Conservation (phyloP, 768 basidiomycete species). For the Tephrocybe sp. region DNA sequence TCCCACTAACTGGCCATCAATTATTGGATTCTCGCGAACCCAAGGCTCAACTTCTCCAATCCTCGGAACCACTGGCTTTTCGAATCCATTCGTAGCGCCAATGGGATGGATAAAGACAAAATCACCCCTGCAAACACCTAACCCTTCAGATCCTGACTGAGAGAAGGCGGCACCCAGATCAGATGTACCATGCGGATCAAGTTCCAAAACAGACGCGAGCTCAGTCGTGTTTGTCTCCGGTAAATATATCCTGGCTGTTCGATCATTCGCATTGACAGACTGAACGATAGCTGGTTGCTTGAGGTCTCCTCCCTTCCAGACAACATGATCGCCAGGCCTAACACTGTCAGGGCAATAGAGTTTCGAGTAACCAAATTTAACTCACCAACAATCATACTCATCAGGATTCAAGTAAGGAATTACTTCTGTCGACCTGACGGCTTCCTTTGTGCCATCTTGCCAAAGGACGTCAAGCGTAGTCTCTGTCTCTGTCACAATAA, state of each 20-base stretch:
- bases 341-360: conserved; percentile 3
- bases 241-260: conserved; percentile 67
- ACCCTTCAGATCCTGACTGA: conserved; percentile 47
- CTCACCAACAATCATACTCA: conserved; percentile 89
- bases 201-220: conserved; percentile 78
- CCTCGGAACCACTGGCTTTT: conserved; percentile 68
- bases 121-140: conserved; percentile 83
- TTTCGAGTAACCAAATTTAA: conserved; percentile 2
- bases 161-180: conserved; percentile 44
- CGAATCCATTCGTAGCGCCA: conserved; percentile 70
- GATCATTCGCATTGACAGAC: conserved; percentile 65
- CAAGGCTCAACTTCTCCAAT: conserved; percentile 85
- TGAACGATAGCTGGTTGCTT: conserved; percentile 73
- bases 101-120: conserved; percentile 76
- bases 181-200: conserved; percentile 78
- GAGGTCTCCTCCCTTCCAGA: conserved; percentile 76
- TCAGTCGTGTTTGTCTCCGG: conserved; percentile 53
- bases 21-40: conserved; percentile 60
- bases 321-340: conserved; percentile 90
- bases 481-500: conserved; percentile 66
- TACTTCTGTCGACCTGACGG: conserved; percentile 55
- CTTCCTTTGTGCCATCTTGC: conserved; percentile 80
- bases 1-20: conserved; percentile 53
- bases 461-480: conserved; percentile 76
- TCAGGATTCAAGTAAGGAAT: conserved; percentile 86